Evolutionary conservation across 1,139 yeast genomes (phyloP).

Genomic region (Lodderomyces parapsilosis): DNA sequence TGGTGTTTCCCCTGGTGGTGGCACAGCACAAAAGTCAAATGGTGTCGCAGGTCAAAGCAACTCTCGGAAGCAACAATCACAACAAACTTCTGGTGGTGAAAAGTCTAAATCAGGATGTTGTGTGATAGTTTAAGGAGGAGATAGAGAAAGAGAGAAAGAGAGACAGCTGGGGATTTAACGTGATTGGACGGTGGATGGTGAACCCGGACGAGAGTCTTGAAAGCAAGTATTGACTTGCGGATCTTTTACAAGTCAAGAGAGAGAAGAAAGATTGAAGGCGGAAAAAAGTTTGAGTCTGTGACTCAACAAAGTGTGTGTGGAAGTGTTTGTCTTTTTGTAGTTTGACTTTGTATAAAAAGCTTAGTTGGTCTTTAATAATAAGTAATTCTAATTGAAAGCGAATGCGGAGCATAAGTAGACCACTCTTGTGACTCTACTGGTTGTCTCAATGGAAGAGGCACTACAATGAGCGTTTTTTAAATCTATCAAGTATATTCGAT

Average conservation of each 20-base stretch:
- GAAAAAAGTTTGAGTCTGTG: background rate
- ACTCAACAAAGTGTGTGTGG: background rate
- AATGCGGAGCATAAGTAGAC: too few species aligned
- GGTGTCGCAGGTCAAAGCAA: slow-evolving; percentile 6
- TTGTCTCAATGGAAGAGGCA: too few species aligned
- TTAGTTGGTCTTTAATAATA: background rate
- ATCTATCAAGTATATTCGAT: too few species aligned
- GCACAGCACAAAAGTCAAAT: slow-evolving; percentile 6
- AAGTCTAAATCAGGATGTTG: slow-evolving; percentile 45
- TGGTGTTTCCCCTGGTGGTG: slow-evolving; percentile 2
- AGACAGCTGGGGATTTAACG: too few species aligned
- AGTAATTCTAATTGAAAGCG: too few species aligned
- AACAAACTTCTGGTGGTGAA: slow-evolving; percentile 26
- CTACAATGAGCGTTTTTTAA: too few species aligned
- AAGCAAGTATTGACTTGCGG: background rate
- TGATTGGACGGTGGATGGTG: too few species aligned
- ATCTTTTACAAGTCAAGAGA: background rate
- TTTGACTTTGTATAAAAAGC: background rate
- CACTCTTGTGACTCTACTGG: too few species aligned
- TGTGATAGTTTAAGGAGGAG: slow-evolving; percentile 33
- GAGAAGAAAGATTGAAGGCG: background rate
- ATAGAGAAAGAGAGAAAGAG: background rate
- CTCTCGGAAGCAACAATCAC: slow-evolving; percentile 14
- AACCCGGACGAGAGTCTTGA: too few species aligned
- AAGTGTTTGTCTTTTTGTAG: background rate